These are phyloP conservation scores for Cornus florida DNA, from an alignment of 148 eudicot species.

Conservation along the genomic window DNA sequence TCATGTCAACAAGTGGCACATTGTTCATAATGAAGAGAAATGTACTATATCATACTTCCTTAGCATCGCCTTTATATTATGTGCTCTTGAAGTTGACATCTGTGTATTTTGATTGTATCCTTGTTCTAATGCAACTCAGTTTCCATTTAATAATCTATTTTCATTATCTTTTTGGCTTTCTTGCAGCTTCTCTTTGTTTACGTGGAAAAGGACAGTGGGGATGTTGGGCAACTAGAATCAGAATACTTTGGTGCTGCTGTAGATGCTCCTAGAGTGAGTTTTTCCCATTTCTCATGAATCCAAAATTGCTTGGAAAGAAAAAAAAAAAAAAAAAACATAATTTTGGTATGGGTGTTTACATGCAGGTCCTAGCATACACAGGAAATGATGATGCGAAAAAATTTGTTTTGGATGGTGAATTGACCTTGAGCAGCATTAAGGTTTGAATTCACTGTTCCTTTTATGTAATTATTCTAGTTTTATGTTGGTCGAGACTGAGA, in stretches of 20 bases:
- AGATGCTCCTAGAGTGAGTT: slow-evolving; percentile 62
- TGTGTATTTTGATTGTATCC: not conserved
- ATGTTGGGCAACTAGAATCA: slow-evolving; percentile 78
- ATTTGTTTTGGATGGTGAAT: slow-evolving; percentile 55
- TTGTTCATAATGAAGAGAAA: not conserved
- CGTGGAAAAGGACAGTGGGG: slow-evolving; percentile 77
- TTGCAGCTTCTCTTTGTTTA: slow-evolving; percentile 73
- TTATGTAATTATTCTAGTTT: not conserved
- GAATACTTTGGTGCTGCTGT: slow-evolving; percentile 85
- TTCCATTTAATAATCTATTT: not conserved
- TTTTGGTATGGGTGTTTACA: not conserved
- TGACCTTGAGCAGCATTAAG: slow-evolving; percentile 66
- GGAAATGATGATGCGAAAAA: slow-evolving; percentile 78
- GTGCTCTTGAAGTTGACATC: not conserved
- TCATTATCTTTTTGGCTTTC: not conserved
- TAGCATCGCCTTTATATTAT: not conserved
- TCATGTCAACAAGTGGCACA: not conserved
- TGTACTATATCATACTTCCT: not conserved
- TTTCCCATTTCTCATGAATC: not conserved
- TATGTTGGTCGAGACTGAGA: not conserved
- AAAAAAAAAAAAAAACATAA: not conserved
- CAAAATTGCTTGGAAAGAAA: not conserved
- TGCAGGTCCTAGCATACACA: slow-evolving; percentile 68
- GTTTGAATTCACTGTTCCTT: slow-evolving; percentile 22
- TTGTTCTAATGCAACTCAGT: not conserved